Percentiles rank a stretch among this genome's conserved stretches.
phyloP scores from a whole-genome alignment of 208 protist genomes.

The Leishmania tarentolae region DNA sequence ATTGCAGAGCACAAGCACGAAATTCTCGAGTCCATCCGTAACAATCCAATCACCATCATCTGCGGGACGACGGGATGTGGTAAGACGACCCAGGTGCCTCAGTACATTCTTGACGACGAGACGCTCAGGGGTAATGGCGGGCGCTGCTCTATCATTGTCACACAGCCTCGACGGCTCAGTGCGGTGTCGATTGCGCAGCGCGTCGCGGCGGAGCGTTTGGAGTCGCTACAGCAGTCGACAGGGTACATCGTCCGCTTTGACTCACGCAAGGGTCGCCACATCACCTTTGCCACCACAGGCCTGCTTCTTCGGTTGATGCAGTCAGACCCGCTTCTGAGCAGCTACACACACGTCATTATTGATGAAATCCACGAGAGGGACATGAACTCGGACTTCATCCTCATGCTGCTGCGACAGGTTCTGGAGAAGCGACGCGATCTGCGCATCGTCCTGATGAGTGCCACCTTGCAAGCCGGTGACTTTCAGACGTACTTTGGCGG shows the following conservation, averaged over 20 bases:
- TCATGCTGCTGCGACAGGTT: conserved; percentile 97
- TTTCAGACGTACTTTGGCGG: conserved; percentile 86
- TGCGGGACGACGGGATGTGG: conserved; percentile 97
- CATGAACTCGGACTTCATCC: conserved; percentile 98
- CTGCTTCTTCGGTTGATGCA: conserved; percentile 97
- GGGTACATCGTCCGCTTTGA: conserved; percentile 99
- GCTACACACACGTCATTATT: conserved; percentile 98
- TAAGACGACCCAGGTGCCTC: conserved; percentile 97
- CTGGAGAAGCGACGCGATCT: conserved; percentile 84
- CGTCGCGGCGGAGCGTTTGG: conserved; percentile 97
- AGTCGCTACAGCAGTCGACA: conserved; percentile 94
- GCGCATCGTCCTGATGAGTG: conserved; percentile 97
- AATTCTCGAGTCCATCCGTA: conserved; percentile 74
- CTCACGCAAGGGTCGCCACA: conserved; percentile 85
- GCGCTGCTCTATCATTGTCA: conserved; percentile 88
- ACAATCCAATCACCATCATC: conserved; percentile 90
- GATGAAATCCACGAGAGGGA: conserved; percentile 99
- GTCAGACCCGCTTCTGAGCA: conserved; percentile 72
- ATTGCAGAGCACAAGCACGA: conserved; percentile 66
- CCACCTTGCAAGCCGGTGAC: conserved; percentile 89
- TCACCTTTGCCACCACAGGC: conserved; percentile 99
- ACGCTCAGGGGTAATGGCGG: conserved; percentile 66
- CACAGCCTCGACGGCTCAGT: conserved; percentile 98
- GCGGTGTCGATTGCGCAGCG: conserved; percentile 98
- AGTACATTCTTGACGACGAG: conserved; percentile 93